Base-by-base conservation (phyloP, 495 filamentous ascomycete genomes). In the Penicillium bovifimosum region DNA sequence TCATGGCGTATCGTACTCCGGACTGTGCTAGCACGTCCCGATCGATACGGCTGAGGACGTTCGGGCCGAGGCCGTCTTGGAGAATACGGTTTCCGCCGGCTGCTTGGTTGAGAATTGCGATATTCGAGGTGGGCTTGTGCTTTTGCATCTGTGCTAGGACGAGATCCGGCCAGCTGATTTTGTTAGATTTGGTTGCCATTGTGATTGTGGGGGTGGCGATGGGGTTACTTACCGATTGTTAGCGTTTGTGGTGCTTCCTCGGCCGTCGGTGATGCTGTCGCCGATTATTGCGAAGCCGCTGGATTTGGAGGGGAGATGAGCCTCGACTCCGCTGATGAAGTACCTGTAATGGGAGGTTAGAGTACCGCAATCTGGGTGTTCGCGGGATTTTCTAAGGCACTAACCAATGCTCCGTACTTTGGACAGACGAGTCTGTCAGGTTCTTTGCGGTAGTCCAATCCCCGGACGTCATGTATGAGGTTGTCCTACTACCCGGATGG, bases 211-310 rank as follows among this genome's bases (percentile, higher is more conserved):
- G n/a, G 35, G 20, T 5, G 20, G 1, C 8, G 34, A 24, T 17
- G 5, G 4, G 27, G 39, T 43, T 1, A n/a, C 60, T 45, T 66
- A 83, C 77, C 84, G 80, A 55, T 86, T 79, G 55, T 90, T 86
- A 10, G 59, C 64, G 58, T 90, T 80, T 24, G 80, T 81, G 32
- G 70, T 77, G 63, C 81, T 85, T 27, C 80, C 80, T 2, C 83
- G 74, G 0, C 86, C 86, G 49, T 89, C 86, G 5, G 86, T 88
- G 56, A 90, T 88, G 56, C 82, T 86, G 61, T 90, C 86, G 5
- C 86, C 85, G 5, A 90, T 71, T 26, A 90, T 80, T 3, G 76
- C 74, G 31, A 87, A 76, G 8, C 76, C 73, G 9, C 64, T 57
- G 5, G 68, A 63, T 26, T 72, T 43, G 7, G 60, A 55, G 0